A percentile compares a stretch with the other conserved stretches of the same genome.
phyloP scores from a whole-genome alignment of 1,284 basidiomycete genomes.

The Tilletia caries region DNA sequence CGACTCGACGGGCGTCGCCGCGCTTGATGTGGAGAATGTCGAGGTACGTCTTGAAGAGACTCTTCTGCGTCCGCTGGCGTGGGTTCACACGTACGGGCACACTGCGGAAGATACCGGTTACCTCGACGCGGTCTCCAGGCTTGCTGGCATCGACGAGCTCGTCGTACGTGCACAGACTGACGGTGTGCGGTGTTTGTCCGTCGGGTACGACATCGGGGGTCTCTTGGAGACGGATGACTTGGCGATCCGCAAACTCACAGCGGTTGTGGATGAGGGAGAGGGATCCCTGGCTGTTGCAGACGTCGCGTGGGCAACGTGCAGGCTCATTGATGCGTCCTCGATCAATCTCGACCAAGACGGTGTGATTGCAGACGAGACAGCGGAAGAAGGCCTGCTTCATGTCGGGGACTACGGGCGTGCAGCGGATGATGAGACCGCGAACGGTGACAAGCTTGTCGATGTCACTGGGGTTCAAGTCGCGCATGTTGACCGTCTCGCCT shows the following conservation, averaged over 20 bases:
- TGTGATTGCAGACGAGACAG: slow-evolving; percentile 91
- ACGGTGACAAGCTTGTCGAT: slow-evolving; percentile 74
- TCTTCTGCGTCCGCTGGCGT: slow-evolving; percentile 83
- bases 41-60: slow-evolving; percentile 92
- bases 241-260: slow-evolving; percentile 89
- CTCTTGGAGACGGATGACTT: slow-evolving; percentile 91
- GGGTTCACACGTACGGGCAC: slow-evolving; percentile 91
- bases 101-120: slow-evolving; percentile 91
- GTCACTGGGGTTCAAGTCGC: slow-evolving; percentile 50
- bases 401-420: slow-evolving; percentile 95
- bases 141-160: slow-evolving; percentile 92
- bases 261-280: slow-evolving; percentile 96
- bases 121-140: slow-evolving; percentile 85
- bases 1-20: slow-evolving; percentile 67
- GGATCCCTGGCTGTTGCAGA: slow-evolving; percentile 78
- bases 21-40: slow-evolving; percentile 90
- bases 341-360: slow-evolving; percentile 90
- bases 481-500: slow-evolving; percentile 60
- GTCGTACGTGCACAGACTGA: slow-evolving; percentile 91
- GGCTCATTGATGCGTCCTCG: slow-evolving; percentile 94
- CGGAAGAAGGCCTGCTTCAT: slow-evolving; percentile 98
- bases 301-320: slow-evolving; percentile 81
- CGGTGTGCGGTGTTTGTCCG: slow-evolving; percentile 95
- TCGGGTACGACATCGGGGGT: slow-evolving; percentile 96
- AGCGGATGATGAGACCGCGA: slow-evolving; percentile 94